phyloP scores from a whole-genome alignment of 163 green algal genomes.

The Chloromonas sp. region DNA sequence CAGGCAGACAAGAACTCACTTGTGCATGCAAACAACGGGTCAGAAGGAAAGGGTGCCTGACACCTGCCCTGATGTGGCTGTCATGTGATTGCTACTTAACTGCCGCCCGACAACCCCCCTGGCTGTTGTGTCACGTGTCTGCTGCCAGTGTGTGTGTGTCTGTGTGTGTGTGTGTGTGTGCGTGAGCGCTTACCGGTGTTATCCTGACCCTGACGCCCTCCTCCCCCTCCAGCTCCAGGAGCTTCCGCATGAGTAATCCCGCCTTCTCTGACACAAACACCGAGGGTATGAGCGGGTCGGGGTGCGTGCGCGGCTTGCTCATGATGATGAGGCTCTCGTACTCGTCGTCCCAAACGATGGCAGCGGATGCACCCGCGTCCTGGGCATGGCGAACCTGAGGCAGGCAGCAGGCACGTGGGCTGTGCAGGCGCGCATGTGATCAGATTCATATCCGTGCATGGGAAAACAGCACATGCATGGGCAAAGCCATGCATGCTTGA shows the following conservation, averaged over 20 bases:
- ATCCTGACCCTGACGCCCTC: slow-evolving; percentile 49
- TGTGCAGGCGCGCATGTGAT: neutral
- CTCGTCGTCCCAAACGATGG: slow-evolving; percentile 74
- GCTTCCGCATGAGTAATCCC: slow-evolving; percentile 61
- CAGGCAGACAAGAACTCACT: neutral
- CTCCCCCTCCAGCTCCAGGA: slow-evolving; percentile 43
- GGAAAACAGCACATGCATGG: neutral
- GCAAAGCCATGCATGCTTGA: neutral
- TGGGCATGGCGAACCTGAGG: slow-evolving; percentile 66
- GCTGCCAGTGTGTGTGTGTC: neutral
- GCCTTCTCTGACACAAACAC: slow-evolving; percentile 72
- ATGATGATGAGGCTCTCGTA: slow-evolving; percentile 77
- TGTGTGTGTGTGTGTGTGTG: neutral
- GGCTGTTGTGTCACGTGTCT: neutral
- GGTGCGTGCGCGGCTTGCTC: slow-evolving; percentile 52
- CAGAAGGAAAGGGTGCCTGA: neutral
- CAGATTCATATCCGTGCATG: neutral
- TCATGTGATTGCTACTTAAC: neutral
- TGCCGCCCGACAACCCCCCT: neutral
- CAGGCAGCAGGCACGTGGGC: neutral
- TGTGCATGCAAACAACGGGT: neutral
- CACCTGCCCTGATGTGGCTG: neutral
- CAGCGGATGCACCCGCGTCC: slow-evolving; percentile 59
- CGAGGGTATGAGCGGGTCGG: slow-evolving; percentile 66
- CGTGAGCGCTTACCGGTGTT: slow-evolving; percentile 41